phyloP scores from a whole-genome alignment of 306 rosid species.

The Lathyrus aphaca region DNA sequence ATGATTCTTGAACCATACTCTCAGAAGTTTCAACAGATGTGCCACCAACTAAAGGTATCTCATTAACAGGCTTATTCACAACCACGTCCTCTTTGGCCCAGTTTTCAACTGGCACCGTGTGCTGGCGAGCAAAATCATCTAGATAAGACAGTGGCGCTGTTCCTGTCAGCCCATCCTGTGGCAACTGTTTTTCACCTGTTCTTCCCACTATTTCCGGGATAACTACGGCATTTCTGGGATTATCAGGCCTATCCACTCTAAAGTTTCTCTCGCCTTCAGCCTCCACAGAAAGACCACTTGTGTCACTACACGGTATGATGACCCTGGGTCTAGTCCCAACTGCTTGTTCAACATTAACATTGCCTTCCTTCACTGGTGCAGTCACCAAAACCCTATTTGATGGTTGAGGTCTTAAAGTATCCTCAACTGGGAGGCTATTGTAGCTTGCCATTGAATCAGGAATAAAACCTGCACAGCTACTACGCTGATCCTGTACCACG shows the following conservation, averaged over 20 bases:
- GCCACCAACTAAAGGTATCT: constrained; percentile 46
- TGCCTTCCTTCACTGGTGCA: constrained; percentile 55
- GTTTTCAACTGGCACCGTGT: constrained; percentile 46
- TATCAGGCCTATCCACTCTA: constrained; percentile 44
- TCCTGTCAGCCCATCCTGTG: constrained; percentile 46
- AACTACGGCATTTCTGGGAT: constrained; percentile 43
- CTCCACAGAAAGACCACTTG: constrained; percentile 42
- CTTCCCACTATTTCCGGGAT: constrained; percentile 49
- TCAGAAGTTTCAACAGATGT: constrained; percentile 51
- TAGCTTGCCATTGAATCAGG: constrained; percentile 57
- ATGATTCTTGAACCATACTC: constrained; percentile 49
- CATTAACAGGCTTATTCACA: constrained; percentile 47
- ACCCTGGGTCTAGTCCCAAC: constrained; percentile 53
- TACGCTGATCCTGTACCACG: constrained; percentile 62
- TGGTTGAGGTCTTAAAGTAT: constrained; percentile 53
- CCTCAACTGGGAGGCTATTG: constrained; percentile 57
- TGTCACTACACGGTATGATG: constrained; percentile 44
- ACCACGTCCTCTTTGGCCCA: constrained; percentile 50
- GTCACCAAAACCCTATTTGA: constrained; percentile 51
- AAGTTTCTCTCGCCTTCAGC: constrained; percentile 50
- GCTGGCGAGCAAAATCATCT: constrained; percentile 51
- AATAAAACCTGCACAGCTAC: constrained; percentile 44
- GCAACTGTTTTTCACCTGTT: constrained; percentile 54
- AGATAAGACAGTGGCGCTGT: constrained; percentile 42
- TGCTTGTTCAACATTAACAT: constrained; percentile 54